phyloP scores from a whole-genome alignment of 1,284 basidiomycete genomes.

The Naganishia cerealis region DNA sequence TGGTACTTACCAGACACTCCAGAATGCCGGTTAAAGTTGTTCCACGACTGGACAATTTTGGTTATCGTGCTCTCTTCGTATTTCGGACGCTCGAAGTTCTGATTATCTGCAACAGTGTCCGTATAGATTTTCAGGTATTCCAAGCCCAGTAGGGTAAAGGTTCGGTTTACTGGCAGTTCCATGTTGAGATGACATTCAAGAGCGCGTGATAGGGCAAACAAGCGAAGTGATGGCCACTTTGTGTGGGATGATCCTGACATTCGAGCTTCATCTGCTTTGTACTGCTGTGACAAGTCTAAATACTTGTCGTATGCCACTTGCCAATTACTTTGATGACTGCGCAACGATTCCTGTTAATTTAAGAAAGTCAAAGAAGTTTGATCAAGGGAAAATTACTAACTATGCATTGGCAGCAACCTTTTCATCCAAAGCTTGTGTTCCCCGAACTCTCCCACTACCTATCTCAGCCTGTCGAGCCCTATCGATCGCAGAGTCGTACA shows the following conservation, averaged over 20 bases:
- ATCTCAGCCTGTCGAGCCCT: constrained; percentile 31
- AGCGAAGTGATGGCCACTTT: constrained; percentile 25
- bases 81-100: neutral
- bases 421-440: constrained; percentile 30
- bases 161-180: constrained; percentile 36
- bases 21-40: neutral
- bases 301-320: constrained; percentile 24
- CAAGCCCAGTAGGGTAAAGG: constrained; percentile 47
- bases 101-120: constrained; percentile 6
- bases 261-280: constrained; percentile 29
- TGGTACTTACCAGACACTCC: constrained; percentile 15
- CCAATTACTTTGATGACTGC: constrained; percentile 13
- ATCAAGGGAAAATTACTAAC: constrained; percentile 12
- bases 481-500: constrained; percentile 26
- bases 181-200: constrained; percentile 22
- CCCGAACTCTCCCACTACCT: constrained; percentile 31
- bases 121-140: constrained; percentile 47
- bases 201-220: constrained; percentile 26
- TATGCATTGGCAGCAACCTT: constrained; percentile 28
- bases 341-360: neutral
- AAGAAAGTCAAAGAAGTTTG: neutral
- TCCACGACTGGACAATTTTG: constrained; percentile 18
- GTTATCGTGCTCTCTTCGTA: neutral
- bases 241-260: constrained; percentile 4
- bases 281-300: constrained; percentile 27